Base-by-base conservation (phyloP, 1,284 basidiomycete genomes). In the Ceratobasidium sp. region DNA sequence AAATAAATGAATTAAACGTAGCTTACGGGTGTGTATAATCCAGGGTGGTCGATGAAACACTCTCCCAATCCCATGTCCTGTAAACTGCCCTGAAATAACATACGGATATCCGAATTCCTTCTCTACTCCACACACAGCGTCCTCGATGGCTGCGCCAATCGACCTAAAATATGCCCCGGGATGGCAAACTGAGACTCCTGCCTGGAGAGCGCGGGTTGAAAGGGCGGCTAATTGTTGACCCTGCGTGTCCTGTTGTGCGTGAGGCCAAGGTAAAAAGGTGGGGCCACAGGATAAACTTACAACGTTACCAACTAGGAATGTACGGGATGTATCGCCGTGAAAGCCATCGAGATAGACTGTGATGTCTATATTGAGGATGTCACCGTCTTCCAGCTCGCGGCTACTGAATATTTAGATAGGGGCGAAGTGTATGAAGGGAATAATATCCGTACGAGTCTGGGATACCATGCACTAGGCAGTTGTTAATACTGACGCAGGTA, bases 1-100 rank as follows among this genome's bases (percentile, higher is more conserved):
- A 4, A 17, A 20, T 10, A 2, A 40, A n/a, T 5, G 20, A 20
- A 46, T 13, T 74, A 38, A n/a, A 83, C 89, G 73, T 79, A 90
- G n/a, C n/a, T n/a, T n/a, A n/a, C 91, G 80, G 77, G 89, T 86
- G 83, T 98, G 96, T 50, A 93, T 85, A 81, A 98, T 93, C 90
- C 93, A 96, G 0, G 96, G 96, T 33, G 91, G 87, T 20, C 90
- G 88, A 83, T 98, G 96, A 82, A 98, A 98, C 15, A 88, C 88
- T 26, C 86, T 88, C 1, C 96, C 95, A 77, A 98, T 97, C 0
- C 96, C 96, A 84, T 98, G 96, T 0, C 95, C 94, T 0, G 89
- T 90, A 81, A 94, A 95, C 77, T 94, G 90, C 10, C 88, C 86
- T 52, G 94, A 96, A 33, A 96, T 89, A 1, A 89, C 92, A 80